phyloP scores from a whole-genome alignment of 495 filamentous ascomycete species.

The Penicillium maclennaniae region DNA sequence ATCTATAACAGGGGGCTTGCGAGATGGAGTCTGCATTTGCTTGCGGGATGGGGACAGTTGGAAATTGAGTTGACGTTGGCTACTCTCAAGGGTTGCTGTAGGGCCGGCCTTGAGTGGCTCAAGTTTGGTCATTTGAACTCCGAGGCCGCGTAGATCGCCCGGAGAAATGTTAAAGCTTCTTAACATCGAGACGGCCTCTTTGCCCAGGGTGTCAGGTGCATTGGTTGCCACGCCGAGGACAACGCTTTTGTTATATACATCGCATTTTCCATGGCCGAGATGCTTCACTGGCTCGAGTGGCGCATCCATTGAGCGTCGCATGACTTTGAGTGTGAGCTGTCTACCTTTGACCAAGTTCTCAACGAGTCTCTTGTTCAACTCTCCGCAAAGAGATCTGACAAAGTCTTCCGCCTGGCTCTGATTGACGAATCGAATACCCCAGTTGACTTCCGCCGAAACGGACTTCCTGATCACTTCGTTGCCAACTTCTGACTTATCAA shows the following conservation, averaged over 20 bases:
- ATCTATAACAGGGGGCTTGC: constrained; percentile 21
- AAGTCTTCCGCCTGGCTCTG: constrained; percentile 91
- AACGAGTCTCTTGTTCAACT: constrained; percentile 72
- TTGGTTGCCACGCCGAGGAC: constrained; percentile 80
- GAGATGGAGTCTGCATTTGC: constrained; percentile 17
- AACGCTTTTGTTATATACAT: constrained; percentile 83
- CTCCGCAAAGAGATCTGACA: constrained; percentile 72
- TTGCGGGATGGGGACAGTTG: constrained; percentile 35
- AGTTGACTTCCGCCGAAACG: constrained; percentile 94
- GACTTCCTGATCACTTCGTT: constrained; percentile 79
- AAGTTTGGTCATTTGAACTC: constrained; percentile 87
- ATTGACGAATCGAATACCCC: constrained; percentile 91
- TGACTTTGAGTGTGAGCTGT: constrained; percentile 88
- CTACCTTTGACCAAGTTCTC: constrained; percentile 82
- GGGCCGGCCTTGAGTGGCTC: constrained; percentile 63
- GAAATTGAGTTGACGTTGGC: constrained; percentile 62
- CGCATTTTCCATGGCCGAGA: constrained; percentile 92
- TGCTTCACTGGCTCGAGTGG: constrained; percentile 92
- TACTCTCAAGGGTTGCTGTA: constrained; percentile 45
- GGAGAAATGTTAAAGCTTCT: constrained; percentile 79
- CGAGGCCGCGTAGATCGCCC: constrained; percentile 84
- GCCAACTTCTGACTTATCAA: constrained; percentile 83
- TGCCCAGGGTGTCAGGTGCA: constrained; percentile 61
- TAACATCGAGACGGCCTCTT: constrained; percentile 79
- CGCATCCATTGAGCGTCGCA: constrained; percentile 79